Base-by-base conservation (phyloP, 106 monocot genomes). In the Dioscorea alata region DNA sequence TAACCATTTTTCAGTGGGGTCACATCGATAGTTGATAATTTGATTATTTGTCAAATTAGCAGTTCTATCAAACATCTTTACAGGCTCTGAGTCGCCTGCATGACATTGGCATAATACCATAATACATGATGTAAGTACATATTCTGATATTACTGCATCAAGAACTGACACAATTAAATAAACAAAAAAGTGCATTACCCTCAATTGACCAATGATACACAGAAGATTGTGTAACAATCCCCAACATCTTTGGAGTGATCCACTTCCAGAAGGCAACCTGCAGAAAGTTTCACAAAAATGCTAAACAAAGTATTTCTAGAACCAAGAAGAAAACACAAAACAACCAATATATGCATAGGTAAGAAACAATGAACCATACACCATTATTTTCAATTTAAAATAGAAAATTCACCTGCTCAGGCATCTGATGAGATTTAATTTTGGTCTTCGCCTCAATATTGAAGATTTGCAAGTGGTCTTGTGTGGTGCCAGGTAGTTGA, bases 221-320 rank as follows among this genome's bases (percentile, higher is more conserved):
- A 2, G 96, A 80, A 5, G 96, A 72, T 76, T 96, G 92, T 58
- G 96, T 96, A 54, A 96, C 96, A 56, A 96, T 23, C 19, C 96
- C 96, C 76, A 96, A 76, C 89, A 92, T 84, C 63, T 92, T 92
- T 2, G 86, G 84, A 48, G 86, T 87, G 59, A 92, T 81, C 96
- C 96, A 96, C 73, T 96, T 96, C 96, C 96, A 96, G 71, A 96
- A 96, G 51, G 92, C 96, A 79, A 96, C 92, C 96, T 87, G 72
- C 16, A 67, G 17, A 69, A 28, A 14, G 57, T 75, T 60, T 42
- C 42, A 20, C 28, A 61, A 18, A 50, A 42, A 42, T 10, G 23
- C 8, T 8, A 57, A 67, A 31, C 16, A 70, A 60, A 13, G 42
- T 42, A 10, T 42, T 42, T 6, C 42, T 42, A 0, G 42, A 42